Evolutionary conservation across 768 basidiomycete genomes (phyloP), one percentile per base, ranked within the genome.

Genomic region (Galerina marginata): DNA sequence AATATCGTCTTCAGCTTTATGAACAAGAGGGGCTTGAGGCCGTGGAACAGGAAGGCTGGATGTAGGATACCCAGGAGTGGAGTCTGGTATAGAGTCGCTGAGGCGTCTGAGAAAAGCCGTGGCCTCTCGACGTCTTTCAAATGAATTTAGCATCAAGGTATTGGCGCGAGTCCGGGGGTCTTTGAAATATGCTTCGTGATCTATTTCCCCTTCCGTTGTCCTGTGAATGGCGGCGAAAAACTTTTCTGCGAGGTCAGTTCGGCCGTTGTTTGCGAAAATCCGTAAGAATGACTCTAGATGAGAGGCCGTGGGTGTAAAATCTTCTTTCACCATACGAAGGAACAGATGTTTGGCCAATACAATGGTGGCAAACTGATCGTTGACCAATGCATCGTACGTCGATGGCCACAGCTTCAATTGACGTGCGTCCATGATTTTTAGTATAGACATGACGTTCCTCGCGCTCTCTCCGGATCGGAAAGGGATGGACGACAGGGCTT

Each of bases 211-310:
- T 14, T 51, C 48, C 14, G 54, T 20, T 33, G 64, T 53, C 0
- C 54, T 42, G 25, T 75, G 73, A 50, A 87, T 79, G 6, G 77
- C 70, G 1, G 73, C 69, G 14, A 76, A 72, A 51, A 83, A 85
- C 39, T 74, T 42, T 9, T 72, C 62, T 1, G 81, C 79, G 9
- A 81, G 69, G 48, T 80, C 73, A 5, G 82, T 78, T 1, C 70
- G 73, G 0, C 83, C 81, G 20, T 79, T 58, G n/a, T 76, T 76
- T 0, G 83, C 72, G 46, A 81, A 84, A 15, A 84, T 69, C 11
- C 80, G 79, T 2, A 86, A 75, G 53, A 81, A 81, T 0, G 77
- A 71, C 54, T 86, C 83, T 3, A 86, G 75, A 47, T 86, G 83
- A 4, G 67, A 65, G 2, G 72, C 72, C 0, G 72, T 74, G 4